Evolutionary conservation across 2,329 filamentous ascomycete genomes (phyloP).

Genomic region (Zymoseptoria tritici): DNA sequence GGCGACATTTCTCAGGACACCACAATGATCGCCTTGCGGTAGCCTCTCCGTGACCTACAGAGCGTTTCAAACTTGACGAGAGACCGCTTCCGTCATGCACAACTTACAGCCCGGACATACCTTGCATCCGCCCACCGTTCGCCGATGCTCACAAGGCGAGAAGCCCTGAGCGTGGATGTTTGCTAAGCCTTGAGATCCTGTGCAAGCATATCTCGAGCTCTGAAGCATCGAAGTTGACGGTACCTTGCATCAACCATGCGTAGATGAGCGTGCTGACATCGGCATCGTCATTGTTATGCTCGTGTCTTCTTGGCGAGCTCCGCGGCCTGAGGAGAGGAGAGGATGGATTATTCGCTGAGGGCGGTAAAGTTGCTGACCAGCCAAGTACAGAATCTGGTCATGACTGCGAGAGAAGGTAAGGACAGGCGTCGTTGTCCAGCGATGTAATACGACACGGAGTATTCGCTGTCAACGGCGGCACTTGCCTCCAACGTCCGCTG

Average conservation of each 20-base stretch:
- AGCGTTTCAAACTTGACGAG: background rate
- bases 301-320: background rate
- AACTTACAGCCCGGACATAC: background rate
- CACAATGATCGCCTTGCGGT: too few species aligned
- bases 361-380: too few species aligned
- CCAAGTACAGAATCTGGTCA: too few species aligned
- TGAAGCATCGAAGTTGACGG: background rate
- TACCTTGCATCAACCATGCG: background rate
- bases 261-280: background rate
- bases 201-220: background rate
- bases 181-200: background rate
- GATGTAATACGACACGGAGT: background rate
- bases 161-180: background rate
- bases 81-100: background rate
- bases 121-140: background rate
- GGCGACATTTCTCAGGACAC: too few species aligned
- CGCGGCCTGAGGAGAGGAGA: background rate
- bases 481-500: too few species aligned
- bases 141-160: background rate
- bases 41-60: background rate
- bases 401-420: too few species aligned
- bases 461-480: too few species aligned
- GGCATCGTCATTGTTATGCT: background rate
- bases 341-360: background rate
- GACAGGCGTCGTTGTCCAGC: background rate